Percentiles rank a stretch among this genome's conserved stretches.
Conservation (phyloP, 306 rosid genomes). For the Castanea crenata region DNA sequence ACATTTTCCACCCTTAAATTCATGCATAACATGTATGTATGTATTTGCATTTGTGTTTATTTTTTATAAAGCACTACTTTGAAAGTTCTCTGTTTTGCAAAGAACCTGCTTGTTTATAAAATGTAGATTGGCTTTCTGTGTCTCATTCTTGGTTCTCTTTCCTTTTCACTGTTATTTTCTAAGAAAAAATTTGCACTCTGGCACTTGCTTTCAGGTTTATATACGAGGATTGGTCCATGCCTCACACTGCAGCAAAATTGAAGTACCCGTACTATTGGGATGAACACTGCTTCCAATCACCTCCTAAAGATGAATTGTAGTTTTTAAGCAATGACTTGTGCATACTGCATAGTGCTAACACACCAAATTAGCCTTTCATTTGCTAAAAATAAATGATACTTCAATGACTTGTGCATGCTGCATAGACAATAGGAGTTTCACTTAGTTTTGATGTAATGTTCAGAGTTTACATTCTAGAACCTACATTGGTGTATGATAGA, state of each 20-base stretch:
- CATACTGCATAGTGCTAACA: too few relatives aligned
- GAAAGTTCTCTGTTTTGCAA: not conserved
- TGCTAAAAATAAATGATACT: not conserved
- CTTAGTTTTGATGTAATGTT: not conserved
- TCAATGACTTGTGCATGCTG: not conserved
- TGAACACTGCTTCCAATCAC: too few relatives aligned
- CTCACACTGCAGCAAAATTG: conserved; percentile 79
- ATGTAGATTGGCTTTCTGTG: not conserved
- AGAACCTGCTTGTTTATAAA: not conserved
- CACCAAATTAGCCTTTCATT: too few relatives aligned
- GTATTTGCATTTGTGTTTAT: too few relatives aligned
- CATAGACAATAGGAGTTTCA: not conserved
- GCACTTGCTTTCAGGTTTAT: conserved; percentile 55
- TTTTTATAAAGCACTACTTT: too few relatives aligned
- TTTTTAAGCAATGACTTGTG: too few relatives aligned
- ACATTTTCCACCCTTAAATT: not conserved
- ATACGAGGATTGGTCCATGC: conserved; percentile 83
- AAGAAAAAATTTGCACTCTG: not conserved
- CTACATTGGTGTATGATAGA: too few relatives aligned
- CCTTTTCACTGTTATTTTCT: too few relatives aligned
- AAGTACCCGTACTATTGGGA: conserved; percentile 30
- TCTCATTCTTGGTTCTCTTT: not conserved
- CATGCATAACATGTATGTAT: too few relatives aligned
- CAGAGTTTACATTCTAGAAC: too few relatives aligned
- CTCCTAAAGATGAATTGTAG: too few relatives aligned